Base-by-base conservation (phyloP, 1,139 yeast species). In the Arxiozyma bovina region DNA sequence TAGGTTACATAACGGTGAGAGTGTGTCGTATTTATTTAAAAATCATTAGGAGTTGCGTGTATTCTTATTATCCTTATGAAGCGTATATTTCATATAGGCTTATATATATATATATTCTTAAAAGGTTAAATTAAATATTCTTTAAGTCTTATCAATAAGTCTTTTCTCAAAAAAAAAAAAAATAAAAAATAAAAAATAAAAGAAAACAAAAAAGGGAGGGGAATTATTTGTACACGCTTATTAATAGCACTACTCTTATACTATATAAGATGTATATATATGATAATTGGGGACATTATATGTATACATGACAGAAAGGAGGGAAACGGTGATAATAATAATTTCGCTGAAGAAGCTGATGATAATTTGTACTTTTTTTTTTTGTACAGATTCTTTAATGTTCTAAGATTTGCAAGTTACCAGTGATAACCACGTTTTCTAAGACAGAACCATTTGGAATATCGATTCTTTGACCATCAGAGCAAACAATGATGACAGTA, bases 391-490 rank as follows among this genome's bases (percentile, higher is more conserved):
- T 15, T 34, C 12, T n/a, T 61, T 58, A 93, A 74, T 93, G 99
- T 76, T 93, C 99, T 68, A 93, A 81, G 64, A 93, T 91, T 66
- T 96, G 89, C 74, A 93, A 81, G 76, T 88, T 89, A 72, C 99
- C 99, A 56, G 99, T 93, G 65, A 93, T 90, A 62, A 93, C 99
- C 54, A 91, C 98, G 67, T 93, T 93, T 73, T 93, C 99, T 66
- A 93, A 80, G 55, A 90, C 80, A 30, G 96, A 80, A 48, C 99
- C 99, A 69, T 93, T 91, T 64, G 99, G 99, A 77, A 93, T 88
- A 70, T 93, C 98, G 66, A 93, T 93, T 75, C 83, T 88, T 70
- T 89, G 94, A 60, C 98, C 98, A 68, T 93, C 99, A 59, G 93
- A 91, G 74, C 98, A 91, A 55, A 93, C 99, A 64, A 93, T 89